These are phyloP conservation scores for Microstegium vimineum DNA, from an alignment of 176 grass and related monocot genomes.

Conservation along the genomic window DNA sequence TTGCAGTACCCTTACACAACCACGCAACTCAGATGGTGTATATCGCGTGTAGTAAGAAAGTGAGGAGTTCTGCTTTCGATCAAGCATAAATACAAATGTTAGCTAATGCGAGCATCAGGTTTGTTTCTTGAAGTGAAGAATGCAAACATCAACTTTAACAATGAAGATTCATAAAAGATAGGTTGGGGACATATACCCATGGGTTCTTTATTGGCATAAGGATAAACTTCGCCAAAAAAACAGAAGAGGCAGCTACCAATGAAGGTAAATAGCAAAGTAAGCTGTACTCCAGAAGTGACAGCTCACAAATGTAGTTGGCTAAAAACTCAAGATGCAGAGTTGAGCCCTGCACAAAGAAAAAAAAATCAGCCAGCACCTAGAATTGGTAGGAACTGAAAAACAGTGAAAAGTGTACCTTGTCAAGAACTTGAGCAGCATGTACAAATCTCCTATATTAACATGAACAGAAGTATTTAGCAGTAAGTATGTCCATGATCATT, in stretches of 20 bases:
- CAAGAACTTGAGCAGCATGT: slow-evolving; percentile 57
- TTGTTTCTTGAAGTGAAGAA: neutral
- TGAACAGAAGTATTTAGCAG: neutral
- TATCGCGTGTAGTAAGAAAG: slow-evolving; percentile 75
- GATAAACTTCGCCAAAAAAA: slow-evolving; percentile 85
- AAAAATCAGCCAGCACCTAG: slow-evolving; percentile 8
- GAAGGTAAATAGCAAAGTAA: slow-evolving; percentile 80
- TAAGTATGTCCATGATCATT: neutral
- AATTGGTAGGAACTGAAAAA: neutral
- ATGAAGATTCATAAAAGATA: neutral
- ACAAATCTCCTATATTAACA: slow-evolving; percentile 58
- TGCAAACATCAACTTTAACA: neutral
- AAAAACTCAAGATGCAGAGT: slow-evolving; percentile 81
- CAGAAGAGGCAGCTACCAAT: slow-evolving; percentile 65
- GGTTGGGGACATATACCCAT: slow-evolving; percentile 53
- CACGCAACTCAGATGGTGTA: slow-evolving; percentile 54
- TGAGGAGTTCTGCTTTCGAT: slow-evolving; percentile 56
- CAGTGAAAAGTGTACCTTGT: slow-evolving; percentile 56
- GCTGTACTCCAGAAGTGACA: slow-evolving; percentile 88
- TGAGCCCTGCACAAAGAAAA: slow-evolving; percentile 37
- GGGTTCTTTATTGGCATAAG: slow-evolving; percentile 74
- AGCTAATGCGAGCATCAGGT: neutral
- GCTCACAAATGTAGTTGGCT: slow-evolving; percentile 73
- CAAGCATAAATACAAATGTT: neutral
- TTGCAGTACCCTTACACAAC: slow-evolving; percentile 65